Evolutionary conservation across 352 stramenopile species (phyloP).

Genomic region (Globisporangium paroecandrum): DNA sequence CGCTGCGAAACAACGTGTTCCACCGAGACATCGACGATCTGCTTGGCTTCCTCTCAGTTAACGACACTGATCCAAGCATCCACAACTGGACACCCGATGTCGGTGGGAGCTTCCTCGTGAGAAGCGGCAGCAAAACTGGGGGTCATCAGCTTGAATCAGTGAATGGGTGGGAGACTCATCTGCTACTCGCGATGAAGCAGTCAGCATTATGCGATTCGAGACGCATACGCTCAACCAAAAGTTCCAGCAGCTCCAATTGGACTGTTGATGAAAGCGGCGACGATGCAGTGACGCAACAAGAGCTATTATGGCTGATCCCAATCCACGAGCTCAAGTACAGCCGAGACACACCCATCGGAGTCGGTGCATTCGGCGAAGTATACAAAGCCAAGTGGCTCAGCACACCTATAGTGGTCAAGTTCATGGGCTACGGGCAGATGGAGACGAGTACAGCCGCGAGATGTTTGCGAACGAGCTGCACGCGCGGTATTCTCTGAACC

Average conservation of each 20-base stretch:
- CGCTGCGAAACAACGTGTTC: not conserved
- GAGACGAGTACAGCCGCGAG: conserved; percentile 1
- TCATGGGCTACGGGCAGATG: not conserved
- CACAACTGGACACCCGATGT: not conserved
- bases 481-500: not conserved
- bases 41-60: not conserved
- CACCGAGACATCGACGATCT: not conserved
- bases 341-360: not conserved
- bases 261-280: not conserved
- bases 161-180: not conserved
- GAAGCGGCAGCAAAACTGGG: not conserved
- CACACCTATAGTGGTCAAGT: not conserved
- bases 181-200: not conserved
- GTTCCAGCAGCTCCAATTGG: not conserved
- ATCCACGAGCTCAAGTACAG: conserved; percentile 7
- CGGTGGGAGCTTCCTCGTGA: not conserved
- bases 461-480: not conserved
- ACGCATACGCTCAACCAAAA: not conserved
- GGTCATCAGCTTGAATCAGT: not conserved
- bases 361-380: not conserved
- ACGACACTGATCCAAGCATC: not conserved
- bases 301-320: not conserved
- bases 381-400: conserved; percentile 5
- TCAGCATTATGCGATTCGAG: not conserved
- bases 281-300: not conserved